Conservation (phyloP, 2,329 filamentous ascomycete genomes). For the Mycocentrospora acerina region DNA sequence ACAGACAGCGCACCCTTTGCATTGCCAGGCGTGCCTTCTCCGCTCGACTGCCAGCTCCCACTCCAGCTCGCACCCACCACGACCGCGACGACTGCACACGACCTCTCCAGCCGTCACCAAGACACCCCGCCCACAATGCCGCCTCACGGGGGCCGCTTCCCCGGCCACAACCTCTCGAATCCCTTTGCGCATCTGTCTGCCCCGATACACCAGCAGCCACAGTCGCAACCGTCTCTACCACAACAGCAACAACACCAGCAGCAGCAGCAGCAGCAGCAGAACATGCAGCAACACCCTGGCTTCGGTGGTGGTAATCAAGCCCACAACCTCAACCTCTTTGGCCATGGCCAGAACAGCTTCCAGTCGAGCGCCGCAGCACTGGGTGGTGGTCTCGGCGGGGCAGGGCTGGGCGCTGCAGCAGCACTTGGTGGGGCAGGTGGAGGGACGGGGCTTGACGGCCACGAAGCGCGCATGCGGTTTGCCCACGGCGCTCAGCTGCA, state of each 20-base stretch:
- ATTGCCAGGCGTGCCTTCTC: neutral
- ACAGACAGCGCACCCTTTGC: neutral
- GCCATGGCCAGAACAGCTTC: conserved; percentile 42
- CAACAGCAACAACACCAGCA: conserved; percentile 18
- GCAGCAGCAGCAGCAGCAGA: conserved; percentile 47
- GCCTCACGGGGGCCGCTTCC: conserved; percentile 60
- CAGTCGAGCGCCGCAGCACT: conserved; percentile 54
- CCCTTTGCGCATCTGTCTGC: conserved; percentile 60
- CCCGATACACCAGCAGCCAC: conserved; percentile 50
- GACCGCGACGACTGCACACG: conserved; percentile 5
- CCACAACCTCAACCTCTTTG: conserved; percentile 63
- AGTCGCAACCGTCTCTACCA: conserved; percentile 45
- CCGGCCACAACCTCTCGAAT: conserved; percentile 58
- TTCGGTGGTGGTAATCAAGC: conserved; percentile 60
- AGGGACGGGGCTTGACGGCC: conserved; percentile 74
- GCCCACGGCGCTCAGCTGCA: conserved; percentile 66
- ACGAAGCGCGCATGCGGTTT: conserved; percentile 86
- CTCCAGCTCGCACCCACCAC: conserved; percentile 3
- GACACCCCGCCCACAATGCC: conserved; percentile 51
- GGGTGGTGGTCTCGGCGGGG: conserved; percentile 59
- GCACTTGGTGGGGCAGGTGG: conserved; percentile 52
- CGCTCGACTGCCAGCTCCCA: neutral
- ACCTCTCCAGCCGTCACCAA: conserved; percentile 14
- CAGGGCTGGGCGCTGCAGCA: conserved; percentile 57
- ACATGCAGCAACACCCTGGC: conserved; percentile 65